A percentile compares a stretch with the other conserved stretches of the same genome.
Evolutionary conservation across 2,329 filamentous ascomycete species (phyloP).

Genomic region (Lecanicillium sp.): DNA sequence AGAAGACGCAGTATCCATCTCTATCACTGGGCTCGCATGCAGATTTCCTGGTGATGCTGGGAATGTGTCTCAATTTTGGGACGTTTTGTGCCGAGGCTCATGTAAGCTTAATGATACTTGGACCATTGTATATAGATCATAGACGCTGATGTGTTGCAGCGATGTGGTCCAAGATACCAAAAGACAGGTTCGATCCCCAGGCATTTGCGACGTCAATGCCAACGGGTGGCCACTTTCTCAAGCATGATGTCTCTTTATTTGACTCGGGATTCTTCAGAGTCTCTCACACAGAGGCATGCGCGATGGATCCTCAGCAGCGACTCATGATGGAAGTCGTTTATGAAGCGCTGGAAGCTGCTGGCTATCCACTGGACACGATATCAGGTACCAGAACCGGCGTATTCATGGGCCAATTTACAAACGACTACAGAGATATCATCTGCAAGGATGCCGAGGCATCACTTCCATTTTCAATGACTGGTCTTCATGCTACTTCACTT

Average conservation of each 20-base stretch:
- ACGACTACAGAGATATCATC: conserved; percentile 15
- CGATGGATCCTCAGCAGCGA: conserved; percentile 27
- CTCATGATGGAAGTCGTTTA: conserved; percentile 24
- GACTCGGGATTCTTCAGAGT: too few species aligned
- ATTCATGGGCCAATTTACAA: too few species aligned
- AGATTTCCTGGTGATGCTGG: neutral
- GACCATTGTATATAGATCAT: neutral
- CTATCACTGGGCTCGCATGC: neutral
- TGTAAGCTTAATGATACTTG: neutral
- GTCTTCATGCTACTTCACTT: too few species aligned
- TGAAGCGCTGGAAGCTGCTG: conserved; percentile 27
- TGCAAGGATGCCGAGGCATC: conserved; percentile 15
- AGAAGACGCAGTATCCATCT: neutral
- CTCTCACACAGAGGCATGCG: conserved; percentile 25
- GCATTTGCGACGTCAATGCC: neutral
- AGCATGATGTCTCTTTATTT: too few species aligned
- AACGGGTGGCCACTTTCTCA: too few species aligned
- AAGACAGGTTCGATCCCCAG: neutral
- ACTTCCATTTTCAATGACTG: too few species aligned
- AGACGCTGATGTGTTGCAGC: too few species aligned
- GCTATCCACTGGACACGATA: conserved; percentile 6
- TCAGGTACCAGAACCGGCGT: too few species aligned
- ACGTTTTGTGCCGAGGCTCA: neutral
- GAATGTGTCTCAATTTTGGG: neutral
- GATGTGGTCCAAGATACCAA: neutral